Percentiles rank a stretch among this genome's conserved stretches.
These are phyloP conservation scores for Aspergillus vadensis DNA, from an alignment of 2,329 filamentous ascomycete genomes.

Conservation along the genomic window DNA sequence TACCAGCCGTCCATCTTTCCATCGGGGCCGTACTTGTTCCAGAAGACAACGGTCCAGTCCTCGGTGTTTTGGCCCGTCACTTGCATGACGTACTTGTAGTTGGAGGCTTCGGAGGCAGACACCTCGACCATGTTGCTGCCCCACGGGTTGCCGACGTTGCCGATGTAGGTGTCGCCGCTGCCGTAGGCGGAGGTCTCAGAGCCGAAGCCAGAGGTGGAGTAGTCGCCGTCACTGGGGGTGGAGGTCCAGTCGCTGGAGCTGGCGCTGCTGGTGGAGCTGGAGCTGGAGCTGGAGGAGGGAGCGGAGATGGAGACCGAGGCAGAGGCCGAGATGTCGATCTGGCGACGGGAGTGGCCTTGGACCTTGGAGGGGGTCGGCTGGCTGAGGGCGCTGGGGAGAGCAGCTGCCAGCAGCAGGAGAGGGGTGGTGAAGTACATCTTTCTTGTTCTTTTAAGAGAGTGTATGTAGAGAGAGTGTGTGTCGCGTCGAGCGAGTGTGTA, in stretches of 20 bases:
- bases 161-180: slow-evolving; percentile 34
- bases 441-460: not conserved
- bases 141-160: slow-evolving; percentile 44
- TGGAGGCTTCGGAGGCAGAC: slow-evolving; percentile 28
- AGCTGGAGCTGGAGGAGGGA: slow-evolving; percentile 6
- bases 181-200: slow-evolving; percentile 25
- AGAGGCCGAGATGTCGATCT: slow-evolving; percentile 7
- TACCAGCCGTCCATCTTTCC: slow-evolving; percentile 40
- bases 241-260: slow-evolving; percentile 22
- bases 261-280: slow-evolving; percentile 11
- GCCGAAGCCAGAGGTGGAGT: slow-evolving; percentile 39
- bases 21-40: slow-evolving; percentile 42
- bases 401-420: slow-evolving; percentile 35
- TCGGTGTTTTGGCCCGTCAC: slow-evolving; percentile 37
- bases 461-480: not conserved
- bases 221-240: slow-evolving; percentile 25
- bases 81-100: slow-evolving; percentile 42
- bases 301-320: slow-evolving; percentile 4
- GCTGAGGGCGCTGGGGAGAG: slow-evolving; percentile 29
- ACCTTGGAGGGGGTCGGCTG: slow-evolving; percentile 13
- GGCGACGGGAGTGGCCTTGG: slow-evolving; percentile 22
- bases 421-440: slow-evolving; percentile 35
- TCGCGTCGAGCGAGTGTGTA: slow-evolving; percentile 16
- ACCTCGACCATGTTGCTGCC: slow-evolving; percentile 46
- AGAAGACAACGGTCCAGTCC: slow-evolving; percentile 41